These are phyloP conservation scores for Camellia lanceoleosa DNA, from an alignment of 148 eudicot species.

Conservation along the genomic window DNA sequence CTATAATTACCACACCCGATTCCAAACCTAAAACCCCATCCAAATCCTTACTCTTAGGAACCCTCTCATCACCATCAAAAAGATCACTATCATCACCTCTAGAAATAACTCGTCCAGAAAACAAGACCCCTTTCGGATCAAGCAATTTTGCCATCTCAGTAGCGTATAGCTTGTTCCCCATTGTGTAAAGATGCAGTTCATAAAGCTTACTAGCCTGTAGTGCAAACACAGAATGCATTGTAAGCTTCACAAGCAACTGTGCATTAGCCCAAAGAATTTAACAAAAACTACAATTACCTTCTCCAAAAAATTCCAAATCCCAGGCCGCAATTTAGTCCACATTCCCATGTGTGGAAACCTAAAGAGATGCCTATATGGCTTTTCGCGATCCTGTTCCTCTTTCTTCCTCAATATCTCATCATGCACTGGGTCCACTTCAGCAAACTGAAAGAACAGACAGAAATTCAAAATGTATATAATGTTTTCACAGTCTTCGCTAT, in stretches of 20 bases:
- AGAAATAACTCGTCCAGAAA: slow-evolving; percentile 91
- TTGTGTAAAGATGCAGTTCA: slow-evolving; percentile 95
- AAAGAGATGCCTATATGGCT: slow-evolving; percentile 80
- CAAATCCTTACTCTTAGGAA: slow-evolving; percentile 90
- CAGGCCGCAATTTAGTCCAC: slow-evolving; percentile 99
- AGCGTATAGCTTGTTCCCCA: slow-evolving; percentile 97
- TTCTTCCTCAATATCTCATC: slow-evolving; percentile 92
- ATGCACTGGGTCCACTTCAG: slow-evolving; percentile 81
- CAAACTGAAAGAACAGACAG: slow-evolving; percentile 43
- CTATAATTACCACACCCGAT: slow-evolving; percentile 87
- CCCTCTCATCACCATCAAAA: slow-evolving; percentile 77
- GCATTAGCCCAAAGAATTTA: not conserved
- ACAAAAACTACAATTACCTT: slow-evolving; percentile 44
- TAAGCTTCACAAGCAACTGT: slow-evolving; percentile 7
- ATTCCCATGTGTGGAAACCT: slow-evolving; percentile 95
- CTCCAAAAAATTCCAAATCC: slow-evolving; percentile 96
- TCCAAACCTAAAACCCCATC: slow-evolving; percentile 99
- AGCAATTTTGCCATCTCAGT: slow-evolving; percentile 99
- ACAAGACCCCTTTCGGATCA: slow-evolving; percentile 86
- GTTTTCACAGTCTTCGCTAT: not conserved
- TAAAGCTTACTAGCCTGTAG: slow-evolving; percentile 88
- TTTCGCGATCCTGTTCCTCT: slow-evolving; percentile 93
- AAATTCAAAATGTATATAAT: not conserved
- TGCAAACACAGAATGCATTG: slow-evolving; percentile 15
- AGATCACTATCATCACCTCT: slow-evolving; percentile 86